These are phyloP conservation scores for Vigna nakashimae DNA, from an alignment of 306 rosid species.

Conservation along the genomic window DNA sequence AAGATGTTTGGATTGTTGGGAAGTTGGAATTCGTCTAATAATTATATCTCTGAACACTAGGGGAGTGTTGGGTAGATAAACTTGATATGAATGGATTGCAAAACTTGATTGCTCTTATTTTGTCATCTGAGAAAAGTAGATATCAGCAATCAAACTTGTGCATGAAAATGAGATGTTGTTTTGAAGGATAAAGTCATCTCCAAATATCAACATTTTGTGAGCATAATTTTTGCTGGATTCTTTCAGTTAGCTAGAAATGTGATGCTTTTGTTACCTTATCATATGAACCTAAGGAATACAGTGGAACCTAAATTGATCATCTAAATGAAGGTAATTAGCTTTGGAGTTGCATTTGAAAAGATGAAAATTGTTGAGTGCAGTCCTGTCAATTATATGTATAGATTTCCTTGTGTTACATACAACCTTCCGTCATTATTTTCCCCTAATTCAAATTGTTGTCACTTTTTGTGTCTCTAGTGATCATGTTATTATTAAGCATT, in stretches of 20 bases:
- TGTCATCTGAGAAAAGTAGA: not conserved
- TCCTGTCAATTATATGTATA: not conserved
- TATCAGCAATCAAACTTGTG: not conserved
- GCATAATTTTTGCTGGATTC: not conserved
- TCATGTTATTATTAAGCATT: slow-evolving; percentile 26
- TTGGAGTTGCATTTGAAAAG: not conserved
- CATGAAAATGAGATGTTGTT: not conserved
- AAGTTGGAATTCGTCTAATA: slow-evolving; percentile 6
- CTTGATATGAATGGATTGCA: slow-evolving; percentile 10
- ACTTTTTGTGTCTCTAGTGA: slow-evolving; percentile 16
- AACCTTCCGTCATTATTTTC: not conserved
- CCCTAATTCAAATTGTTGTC: slow-evolving; percentile 15
- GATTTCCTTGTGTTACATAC: not conserved
- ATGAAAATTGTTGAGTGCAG: no score
- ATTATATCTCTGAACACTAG: not conserved
- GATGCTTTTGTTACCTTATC: not conserved
- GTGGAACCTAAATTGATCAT: slow-evolving; percentile 3
- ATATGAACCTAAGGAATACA: not conserved
- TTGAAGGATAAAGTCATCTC: slow-evolving; percentile 9
- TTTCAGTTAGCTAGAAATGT: not conserved
- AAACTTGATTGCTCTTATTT: not conserved
- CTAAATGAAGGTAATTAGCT: not conserved
- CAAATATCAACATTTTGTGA: not conserved
- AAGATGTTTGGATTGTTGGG: slow-evolving; percentile 1
- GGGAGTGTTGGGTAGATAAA: not conserved